phyloP scores from a whole-genome alignment of 164 flowering plant species.

The Warburgia ugandensis region DNA sequence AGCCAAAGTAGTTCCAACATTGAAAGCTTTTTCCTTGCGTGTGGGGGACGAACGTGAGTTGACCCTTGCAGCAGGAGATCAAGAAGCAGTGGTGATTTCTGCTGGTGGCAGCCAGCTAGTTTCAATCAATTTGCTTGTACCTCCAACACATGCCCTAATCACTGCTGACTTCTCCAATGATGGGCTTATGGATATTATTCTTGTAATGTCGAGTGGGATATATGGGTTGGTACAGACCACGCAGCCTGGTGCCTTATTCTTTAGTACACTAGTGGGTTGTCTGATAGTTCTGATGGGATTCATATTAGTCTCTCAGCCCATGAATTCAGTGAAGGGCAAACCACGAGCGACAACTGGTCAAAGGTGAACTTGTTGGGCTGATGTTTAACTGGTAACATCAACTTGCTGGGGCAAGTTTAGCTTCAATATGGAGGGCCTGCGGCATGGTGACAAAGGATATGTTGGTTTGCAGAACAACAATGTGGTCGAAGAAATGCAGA shows the following conservation, averaged over 20 bases:
- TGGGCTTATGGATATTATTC: slow-evolving; percentile 85
- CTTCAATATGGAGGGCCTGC: too few species aligned
- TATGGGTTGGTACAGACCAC: slow-evolving; percentile 96
- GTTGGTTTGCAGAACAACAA: too few species aligned
- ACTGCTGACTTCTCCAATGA: slow-evolving; percentile 84
- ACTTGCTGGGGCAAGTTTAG: too few species aligned
- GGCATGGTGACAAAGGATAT: too few species aligned
- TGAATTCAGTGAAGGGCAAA: slow-evolving; percentile 72
- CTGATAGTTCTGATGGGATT: slow-evolving; percentile 91
- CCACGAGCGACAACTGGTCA: slow-evolving; percentile 56
- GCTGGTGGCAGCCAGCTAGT: slow-evolving; percentile 73
- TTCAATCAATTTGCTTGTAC: slow-evolving; percentile 66
- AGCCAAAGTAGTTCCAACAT: slow-evolving; percentile 63
- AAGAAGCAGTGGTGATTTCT: slow-evolving; percentile 78
- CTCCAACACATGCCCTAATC: slow-evolving; percentile 79
- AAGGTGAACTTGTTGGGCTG: slow-evolving; percentile 15
- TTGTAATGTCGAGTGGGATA: slow-evolving; percentile 74
- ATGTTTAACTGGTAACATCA: too few species aligned
- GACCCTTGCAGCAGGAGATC: slow-evolving; percentile 91
- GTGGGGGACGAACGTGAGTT: slow-evolving; percentile 44
- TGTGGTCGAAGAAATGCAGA: too few species aligned
- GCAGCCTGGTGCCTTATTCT: slow-evolving; percentile 97
- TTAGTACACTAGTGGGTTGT: slow-evolving; percentile 94
- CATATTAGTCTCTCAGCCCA: slow-evolving; percentile 75
- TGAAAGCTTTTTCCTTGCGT: slow-evolving; percentile 59